Evolutionary conservation across 768 basidiomycete species (phyloP).

Genomic region (Russula lepida): DNA sequence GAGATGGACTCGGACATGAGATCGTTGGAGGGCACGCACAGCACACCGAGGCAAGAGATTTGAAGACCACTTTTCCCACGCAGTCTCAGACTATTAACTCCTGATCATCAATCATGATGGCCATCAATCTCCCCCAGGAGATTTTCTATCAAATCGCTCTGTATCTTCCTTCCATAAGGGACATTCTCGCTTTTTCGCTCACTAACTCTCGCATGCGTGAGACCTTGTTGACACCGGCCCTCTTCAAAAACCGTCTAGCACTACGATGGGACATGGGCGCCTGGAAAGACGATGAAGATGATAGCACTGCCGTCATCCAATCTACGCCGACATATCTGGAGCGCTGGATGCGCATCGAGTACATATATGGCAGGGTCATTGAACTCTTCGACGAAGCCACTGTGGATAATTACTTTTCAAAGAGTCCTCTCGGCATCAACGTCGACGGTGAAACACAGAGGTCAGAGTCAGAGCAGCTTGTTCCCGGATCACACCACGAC

Average conservation of each 20-base stretch:
- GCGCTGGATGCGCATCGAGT: slow-evolving; percentile 6
- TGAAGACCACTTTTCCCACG: neutral
- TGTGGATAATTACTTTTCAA: neutral
- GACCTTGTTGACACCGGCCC: neutral
- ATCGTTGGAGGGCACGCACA: neutral
- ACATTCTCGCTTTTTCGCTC: slow-evolving; percentile 1
- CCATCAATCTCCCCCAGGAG: neutral
- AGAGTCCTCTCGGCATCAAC: neutral
- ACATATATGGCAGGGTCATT: neutral
- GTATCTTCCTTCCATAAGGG: neutral
- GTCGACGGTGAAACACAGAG: neutral
- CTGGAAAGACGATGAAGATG: neutral
- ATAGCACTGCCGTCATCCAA: neutral
- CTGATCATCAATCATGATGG: too few relatives aligned
- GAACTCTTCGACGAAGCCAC: slow-evolving; percentile 6
- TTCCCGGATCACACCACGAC: neutral
- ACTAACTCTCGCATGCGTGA: neutral
- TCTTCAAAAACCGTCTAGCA: slow-evolving; percentile 4
- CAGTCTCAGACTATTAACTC: neutral
- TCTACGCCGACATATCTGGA: neutral
- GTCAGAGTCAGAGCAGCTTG: too few relatives aligned
- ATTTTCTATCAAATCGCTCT: slow-evolving; percentile 6
- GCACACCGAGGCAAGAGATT: neutral
- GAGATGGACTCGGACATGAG: slow-evolving; percentile 4
- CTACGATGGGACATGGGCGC: slow-evolving; percentile 4